Base-by-base conservation (phyloP, 2,329 filamentous ascomycete genomes). In the Sordariomycetes sp. region DNA sequence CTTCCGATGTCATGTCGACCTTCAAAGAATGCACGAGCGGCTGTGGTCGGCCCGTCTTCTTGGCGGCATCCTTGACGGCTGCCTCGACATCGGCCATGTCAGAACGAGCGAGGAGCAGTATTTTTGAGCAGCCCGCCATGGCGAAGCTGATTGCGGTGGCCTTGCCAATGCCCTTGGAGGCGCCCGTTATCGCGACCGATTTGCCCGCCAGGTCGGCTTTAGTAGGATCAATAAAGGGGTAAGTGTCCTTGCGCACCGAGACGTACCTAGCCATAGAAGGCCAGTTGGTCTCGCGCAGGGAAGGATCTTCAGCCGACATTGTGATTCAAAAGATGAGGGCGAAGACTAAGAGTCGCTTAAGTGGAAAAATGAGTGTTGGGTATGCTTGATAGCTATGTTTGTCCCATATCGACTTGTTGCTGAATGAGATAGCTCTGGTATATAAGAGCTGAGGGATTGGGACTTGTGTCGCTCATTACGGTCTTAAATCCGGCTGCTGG, bases 131-230 rank as follows among this genome's bases (percentile, higher is more conserved):
- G 5, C 68, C 68, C 5, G 73, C 72, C 42, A 55, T 55, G 15
- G 72, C 74, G 43, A 66, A 79, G 8, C 69, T 65, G n/a, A 70
- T 46, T 2, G 72, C 72, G 4, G 65, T 70, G 11, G 64, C 61
- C 3, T 57, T 57, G 6, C 75, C 74, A 23, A 76, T 64, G 4
- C 72, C 72, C 25, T 64, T 66, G 3, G 66, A 69, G 0, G 66
- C 72, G 8, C 73, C 75, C 1, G 64, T 72, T 33, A 79, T 64
- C 37, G 80, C 59, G 30, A 64, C 50, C 7, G 50, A 48, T 33
- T 58, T 58, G 6, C 54, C 54, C 4, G 46, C 33, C 20, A 67
- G 58, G 39, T 65, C 43, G 23, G 50, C 46, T 19, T 58, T 55
- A 14, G 46, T 45, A 19, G 59, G 54, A 37, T 63, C 52, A 46